Base-by-base conservation (phyloP, 805 yeast genomes). In the Spathaspora boniae region DNA sequence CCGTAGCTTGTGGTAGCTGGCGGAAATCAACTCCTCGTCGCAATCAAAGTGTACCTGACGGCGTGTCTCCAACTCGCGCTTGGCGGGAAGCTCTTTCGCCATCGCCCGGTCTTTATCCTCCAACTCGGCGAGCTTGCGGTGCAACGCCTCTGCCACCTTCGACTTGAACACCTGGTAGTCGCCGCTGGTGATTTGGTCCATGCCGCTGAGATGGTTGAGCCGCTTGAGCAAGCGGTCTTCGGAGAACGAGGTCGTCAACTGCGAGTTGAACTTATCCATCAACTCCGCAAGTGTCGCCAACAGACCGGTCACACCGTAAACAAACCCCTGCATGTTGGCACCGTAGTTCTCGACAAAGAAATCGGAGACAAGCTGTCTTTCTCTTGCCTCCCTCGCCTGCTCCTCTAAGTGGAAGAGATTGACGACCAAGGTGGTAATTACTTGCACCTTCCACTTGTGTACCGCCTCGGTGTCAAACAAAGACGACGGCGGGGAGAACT, bases 21-120 rank as follows among this genome's bases (percentile, higher is more conserved):
- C 51, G 3, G 66, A 63, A 1, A 67, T 61, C 8, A 35, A 35
- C 5, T 55, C 59, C 33, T 65, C 71, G 30, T 57, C 58, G 1
- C 41, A 37, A 42, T 67, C 73, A 24, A 52, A 53, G 12, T 49
- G 43, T 3, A 49, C 36, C 37, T 67, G 73, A 15, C 66, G 41
- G 24, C 43, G 36, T 1, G 65, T 47, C 38, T 65, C 70, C 4
- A 35, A 24, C 9, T 37, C 37, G 29, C 66, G 44, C 2, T 48
- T 40, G 2, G 33, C 28, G 0, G 64, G 61, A 3, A 65, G 34
- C 7, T 41, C 40, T 5, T 40, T 34, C 2, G 29, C 29, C 9
- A 43, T 36, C 2, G 53, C 47, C 14, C 29, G 17, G 9, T 26
- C 14, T 7, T 21, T 18, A 0, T 41, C 40, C 4, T 41, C 32